Conservation (phyloP, 768 basidiomycete species). For the Boletus reticulatus region DNA sequence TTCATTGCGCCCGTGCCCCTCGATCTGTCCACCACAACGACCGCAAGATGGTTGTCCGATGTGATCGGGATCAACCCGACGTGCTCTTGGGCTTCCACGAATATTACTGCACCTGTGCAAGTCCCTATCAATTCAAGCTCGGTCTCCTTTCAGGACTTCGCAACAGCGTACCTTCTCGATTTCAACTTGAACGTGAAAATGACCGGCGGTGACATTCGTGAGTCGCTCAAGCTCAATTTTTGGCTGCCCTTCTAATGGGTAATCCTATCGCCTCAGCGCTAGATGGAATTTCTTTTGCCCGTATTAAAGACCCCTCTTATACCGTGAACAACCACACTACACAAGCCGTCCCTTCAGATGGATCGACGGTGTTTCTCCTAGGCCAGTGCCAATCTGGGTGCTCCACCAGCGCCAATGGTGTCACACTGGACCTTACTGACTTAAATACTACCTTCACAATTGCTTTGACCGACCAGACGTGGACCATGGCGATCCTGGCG, state of each 20-base stretch:
- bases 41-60: conserved; percentile 28
- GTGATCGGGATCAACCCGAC: conserved; percentile 26
- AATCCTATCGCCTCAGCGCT: background rate
- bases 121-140: conserved; percentile 9
- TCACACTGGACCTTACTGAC: conserved; percentile 13
- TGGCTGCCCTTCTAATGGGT: background rate
- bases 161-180: conserved; percentile 14
- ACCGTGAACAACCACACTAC: conserved; percentile 24
- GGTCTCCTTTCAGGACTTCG: background rate
- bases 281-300: background rate
- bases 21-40: conserved; percentile 14
- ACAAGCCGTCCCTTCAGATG: conserved; percentile 12
- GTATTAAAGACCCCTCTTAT: conserved; percentile 4
- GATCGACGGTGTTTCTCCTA: conserved; percentile 22
- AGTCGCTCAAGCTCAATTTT: background rate
- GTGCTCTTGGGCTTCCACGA: conserved; percentile 29
- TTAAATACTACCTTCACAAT: conserved; percentile 13
- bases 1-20: conserved; percentile 22
- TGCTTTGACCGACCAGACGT: conserved; percentile 14
- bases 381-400: conserved; percentile 25
- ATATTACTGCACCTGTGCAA: conserved; percentile 16
- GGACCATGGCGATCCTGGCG: conserved; percentile 19
- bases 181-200: conserved; percentile 20
- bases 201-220: background rate
- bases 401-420: background rate